Conservation (phyloP, 1,284 basidiomycete genomes). For the Cryptococcus neoformans region DNA sequence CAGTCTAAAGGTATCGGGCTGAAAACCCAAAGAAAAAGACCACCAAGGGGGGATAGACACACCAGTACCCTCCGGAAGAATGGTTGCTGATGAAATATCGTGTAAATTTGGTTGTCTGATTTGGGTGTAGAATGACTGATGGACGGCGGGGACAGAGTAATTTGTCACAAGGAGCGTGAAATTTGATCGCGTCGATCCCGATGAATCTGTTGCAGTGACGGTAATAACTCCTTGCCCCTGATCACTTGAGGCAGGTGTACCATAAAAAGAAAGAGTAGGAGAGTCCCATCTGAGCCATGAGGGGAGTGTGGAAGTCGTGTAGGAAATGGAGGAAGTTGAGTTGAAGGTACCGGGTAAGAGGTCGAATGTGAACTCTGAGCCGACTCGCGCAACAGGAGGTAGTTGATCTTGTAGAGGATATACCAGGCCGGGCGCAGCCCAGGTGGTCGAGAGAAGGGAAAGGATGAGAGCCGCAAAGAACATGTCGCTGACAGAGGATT, state of each 20-base stretch:
- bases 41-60: constrained; percentile 50
- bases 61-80: constrained; percentile 40
- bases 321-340: constrained; percentile 37
- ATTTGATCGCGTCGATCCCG: constrained; percentile 22
- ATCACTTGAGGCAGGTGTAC: constrained; percentile 35
- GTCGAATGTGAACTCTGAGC: constrained; percentile 42
- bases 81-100: constrained; percentile 39
- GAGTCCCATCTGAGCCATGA: constrained; percentile 51
- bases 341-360: constrained; percentile 17
- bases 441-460: constrained; percentile 3
- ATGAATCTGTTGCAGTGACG: constrained; percentile 37
- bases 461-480: constrained; percentile 6
- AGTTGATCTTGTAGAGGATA: constrained; percentile 48
- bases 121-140: constrained; percentile 44
- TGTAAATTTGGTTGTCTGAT: constrained; percentile 35
- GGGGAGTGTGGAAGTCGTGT: constrained; percentile 25
- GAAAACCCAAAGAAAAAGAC: constrained; percentile 57
- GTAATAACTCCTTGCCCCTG: constrained; percentile 33
- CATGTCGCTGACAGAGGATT: constrained; percentile 4
- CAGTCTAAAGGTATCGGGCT: constrained; percentile 44
- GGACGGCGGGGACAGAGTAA: constrained; percentile 41
- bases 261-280: constrained; percentile 32
- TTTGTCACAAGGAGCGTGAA: constrained; percentile 49
- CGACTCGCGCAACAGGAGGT: constrained; percentile 51
- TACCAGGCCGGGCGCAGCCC: constrained; percentile 44